phyloP scores from a whole-genome alignment of 139 green algal genomes.

The Pycnococcus provasolii region DNA sequence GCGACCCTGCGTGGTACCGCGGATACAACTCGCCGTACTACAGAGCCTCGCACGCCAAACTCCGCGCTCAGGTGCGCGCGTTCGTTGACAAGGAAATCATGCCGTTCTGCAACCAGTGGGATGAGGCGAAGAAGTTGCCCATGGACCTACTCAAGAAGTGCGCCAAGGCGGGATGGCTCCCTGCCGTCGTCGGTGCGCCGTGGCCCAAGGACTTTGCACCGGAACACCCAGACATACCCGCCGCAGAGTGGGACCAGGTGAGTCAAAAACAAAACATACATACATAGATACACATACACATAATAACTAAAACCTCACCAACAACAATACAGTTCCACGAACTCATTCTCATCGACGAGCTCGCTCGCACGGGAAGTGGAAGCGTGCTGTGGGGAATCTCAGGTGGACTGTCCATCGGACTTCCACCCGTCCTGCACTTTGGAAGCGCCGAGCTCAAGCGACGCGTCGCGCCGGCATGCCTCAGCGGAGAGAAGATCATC shows the following conservation, averaged over 20 bases:
- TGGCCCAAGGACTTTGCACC: slow-evolving; percentile 17
- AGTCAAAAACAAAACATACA: not conserved
- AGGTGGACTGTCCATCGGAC: slow-evolving; percentile 30
- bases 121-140: slow-evolving; percentile 26
- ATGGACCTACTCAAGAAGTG: slow-evolving; percentile 26
- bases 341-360: slow-evolving; percentile 31
- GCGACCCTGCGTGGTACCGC: slow-evolving; percentile 29
- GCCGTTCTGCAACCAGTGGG: slow-evolving; percentile 25
- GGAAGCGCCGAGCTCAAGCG: slow-evolving; percentile 13
- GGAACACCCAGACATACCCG: not conserved
- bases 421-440: slow-evolving; percentile 32
- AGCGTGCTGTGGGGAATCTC: slow-evolving; percentile 33
- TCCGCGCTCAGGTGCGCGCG: slow-evolving; percentile 15
- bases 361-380: slow-evolving; percentile 28
- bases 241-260: not conserved
- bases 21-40: slow-evolving; percentile 30
- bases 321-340: slow-evolving; percentile 11
- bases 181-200: slow-evolving; percentile 23
- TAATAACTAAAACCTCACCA: not conserved
- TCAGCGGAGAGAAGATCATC: slow-evolving; percentile 23
- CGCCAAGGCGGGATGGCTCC: slow-evolving; percentile 23
- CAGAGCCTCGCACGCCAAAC: slow-evolving; percentile 19
- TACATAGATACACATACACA: not conserved
- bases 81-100: slow-evolving; percentile 29
- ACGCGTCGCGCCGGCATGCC: slow-evolving; percentile 9